phyloP scores from a whole-genome alignment of 176 grass and related monocot species.

The maize (Zea mays) region Zm-B73-REFERENCE-NAM-5.0 NC_050099.1:209687501-209688000 shows the following conservation, averaged over 20 bases:
- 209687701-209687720: not conserved
- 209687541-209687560: not conserved
- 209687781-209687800: not conserved
- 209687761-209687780: not conserved
- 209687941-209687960: too few relatives aligned
- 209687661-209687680: not conserved
- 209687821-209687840: not conserved
- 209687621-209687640: not conserved
- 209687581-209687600: not conserved
- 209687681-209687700: not conserved
- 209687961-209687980: too few relatives aligned
- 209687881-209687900: too few relatives aligned
- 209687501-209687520: not conserved
- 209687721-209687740: not conserved
- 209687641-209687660: not conserved
- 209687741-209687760: not conserved
- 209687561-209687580: not conserved
- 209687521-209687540: not conserved
- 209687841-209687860: not conserved
- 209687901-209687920: too few relatives aligned
- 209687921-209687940: too few relatives aligned
- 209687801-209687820: not conserved
- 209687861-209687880: not conserved
- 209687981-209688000: too few relatives aligned
- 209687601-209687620: not conserved